Base-by-base conservation (phyloP, 495 filamentous ascomycete species). In the Podospora tetraspora region DNA sequence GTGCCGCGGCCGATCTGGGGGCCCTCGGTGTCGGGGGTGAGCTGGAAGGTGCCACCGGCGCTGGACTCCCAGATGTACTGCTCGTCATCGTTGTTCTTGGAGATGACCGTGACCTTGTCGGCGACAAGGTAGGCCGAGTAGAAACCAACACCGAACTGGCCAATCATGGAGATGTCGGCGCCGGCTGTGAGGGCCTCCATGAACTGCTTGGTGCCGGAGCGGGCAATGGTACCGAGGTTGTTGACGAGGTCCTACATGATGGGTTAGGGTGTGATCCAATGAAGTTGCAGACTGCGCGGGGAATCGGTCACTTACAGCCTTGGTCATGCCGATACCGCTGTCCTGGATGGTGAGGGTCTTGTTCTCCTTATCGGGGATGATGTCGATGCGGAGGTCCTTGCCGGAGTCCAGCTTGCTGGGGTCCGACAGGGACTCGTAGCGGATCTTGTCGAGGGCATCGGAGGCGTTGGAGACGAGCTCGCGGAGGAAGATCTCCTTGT, bases 101-200 rank as follows among this genome's bases (percentile, higher is more conserved):
- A 97, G 77, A 96, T 76, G 74, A 98, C 92, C 74, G 92, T 96
- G 73, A 99, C 95, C 70, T 86, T 87, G 88, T 99, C 95, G 76
- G 95, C 95, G 75, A 99, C 95, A 66, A 99, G 92, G 87, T 99
- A 99, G 72, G 95, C 95, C 64, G 95, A 99, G 89, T 99, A 99
- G 92, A 99, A 99, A 91, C 95, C 95, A 76, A 99, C 95, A 94
- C 95, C 95, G 83, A 99, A 99, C 86, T 99, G 95, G 75, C 95
- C 95, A 83, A 99, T 99, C 95, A 99, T 98, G 84, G 95, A 98
- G 74, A 99, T 94, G 85, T 99, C 95, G 76, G 96, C 95, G 87
- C 95, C 95, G 71, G 95, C 95, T 76, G 92, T 92, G 70, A 99
- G 88, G 69, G 95, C 95, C 86, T 99, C 95, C 95, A 99, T 99